phyloP scores from a whole-genome alignment of 129 eudicot species.

The Flaveria bidentis region DNA sequence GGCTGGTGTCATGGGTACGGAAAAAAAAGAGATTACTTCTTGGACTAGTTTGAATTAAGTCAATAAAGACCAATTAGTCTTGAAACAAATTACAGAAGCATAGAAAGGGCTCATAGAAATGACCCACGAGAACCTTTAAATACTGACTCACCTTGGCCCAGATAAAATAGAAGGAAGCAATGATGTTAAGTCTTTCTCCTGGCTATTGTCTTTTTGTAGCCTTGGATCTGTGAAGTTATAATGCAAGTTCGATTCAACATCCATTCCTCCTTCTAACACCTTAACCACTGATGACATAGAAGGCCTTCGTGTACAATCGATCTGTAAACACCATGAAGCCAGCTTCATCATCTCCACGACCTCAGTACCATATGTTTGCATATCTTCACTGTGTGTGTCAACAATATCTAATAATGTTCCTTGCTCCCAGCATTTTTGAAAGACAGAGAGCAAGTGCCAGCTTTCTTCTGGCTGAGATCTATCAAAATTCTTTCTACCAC shows the following conservation, averaged over 20 bases:
- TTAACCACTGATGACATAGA: not conserved
- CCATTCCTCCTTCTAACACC: too few species aligned
- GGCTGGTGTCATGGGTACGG: too few species aligned
- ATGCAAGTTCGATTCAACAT: too few species aligned
- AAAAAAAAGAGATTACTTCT: too few species aligned
- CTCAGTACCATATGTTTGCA: not conserved
- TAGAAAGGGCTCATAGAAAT: not conserved
- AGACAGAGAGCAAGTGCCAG: not conserved
- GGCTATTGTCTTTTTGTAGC: not conserved
- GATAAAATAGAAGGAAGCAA: slow-evolving; percentile 4
- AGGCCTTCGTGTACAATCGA: not conserved
- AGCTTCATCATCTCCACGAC: not conserved
- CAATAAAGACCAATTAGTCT: not conserved
- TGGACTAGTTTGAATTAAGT: not conserved
- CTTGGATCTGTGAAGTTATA: not conserved
- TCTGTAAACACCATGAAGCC: not conserved
- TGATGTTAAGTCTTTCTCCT: not conserved
- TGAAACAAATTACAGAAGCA: not conserved
- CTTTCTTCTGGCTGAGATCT: not conserved
- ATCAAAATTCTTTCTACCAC: not conserved
- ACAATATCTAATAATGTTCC: slow-evolving; percentile 1
- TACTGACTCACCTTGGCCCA: slow-evolving; percentile 11
- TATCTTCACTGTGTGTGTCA: not conserved
- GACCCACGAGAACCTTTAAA: not conserved
- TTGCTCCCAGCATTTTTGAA: not conserved